Conservation (phyloP, 352 stramenopile genomes). For the Pseudoperonospora humuli region DNA sequence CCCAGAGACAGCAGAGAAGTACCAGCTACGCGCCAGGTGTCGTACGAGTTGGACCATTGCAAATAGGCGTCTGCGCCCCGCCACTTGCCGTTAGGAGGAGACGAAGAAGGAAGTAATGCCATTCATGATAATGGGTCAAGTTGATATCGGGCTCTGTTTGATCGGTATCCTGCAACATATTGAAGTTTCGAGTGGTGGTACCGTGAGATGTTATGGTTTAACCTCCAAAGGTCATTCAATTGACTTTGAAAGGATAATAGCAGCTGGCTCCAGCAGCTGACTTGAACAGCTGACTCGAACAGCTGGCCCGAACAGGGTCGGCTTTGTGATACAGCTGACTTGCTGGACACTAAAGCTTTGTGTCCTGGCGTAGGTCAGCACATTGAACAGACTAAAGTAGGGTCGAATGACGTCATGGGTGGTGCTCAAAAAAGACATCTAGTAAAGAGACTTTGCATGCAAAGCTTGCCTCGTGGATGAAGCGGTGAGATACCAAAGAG, state of each 20-base stretch:
- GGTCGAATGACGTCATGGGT: too few species aligned
- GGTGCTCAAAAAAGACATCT: too few species aligned
- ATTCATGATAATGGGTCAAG: too few species aligned
- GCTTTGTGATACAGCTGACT: neutral
- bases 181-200: neutral
- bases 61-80: conserved; percentile 35
- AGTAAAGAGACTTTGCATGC: too few species aligned
- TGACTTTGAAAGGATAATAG: neutral
- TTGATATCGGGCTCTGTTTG: too few species aligned
- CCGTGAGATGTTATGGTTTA: too few species aligned
- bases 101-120: neutral
- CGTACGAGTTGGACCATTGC: conserved; percentile 68
- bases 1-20: conserved; percentile 40
- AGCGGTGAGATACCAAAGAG: too few species aligned
- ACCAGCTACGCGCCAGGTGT: conserved; percentile 43
- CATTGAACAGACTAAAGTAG: too few species aligned
- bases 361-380: too few species aligned
- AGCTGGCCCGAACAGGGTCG: conserved; percentile 10
- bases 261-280: conserved; percentile 3
- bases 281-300: conserved; percentile 2
- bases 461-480: too few species aligned
- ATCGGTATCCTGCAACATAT: too few species aligned
- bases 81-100: conserved; percentile 14
- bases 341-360: too few species aligned
- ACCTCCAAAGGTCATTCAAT: neutral